Percentiles rank a stretch among this genome's conserved stretches.
phyloP scores from a whole-genome alignment of 2,329 filamentous ascomycete species.

The Phyllosticta citriasiana region DNA sequence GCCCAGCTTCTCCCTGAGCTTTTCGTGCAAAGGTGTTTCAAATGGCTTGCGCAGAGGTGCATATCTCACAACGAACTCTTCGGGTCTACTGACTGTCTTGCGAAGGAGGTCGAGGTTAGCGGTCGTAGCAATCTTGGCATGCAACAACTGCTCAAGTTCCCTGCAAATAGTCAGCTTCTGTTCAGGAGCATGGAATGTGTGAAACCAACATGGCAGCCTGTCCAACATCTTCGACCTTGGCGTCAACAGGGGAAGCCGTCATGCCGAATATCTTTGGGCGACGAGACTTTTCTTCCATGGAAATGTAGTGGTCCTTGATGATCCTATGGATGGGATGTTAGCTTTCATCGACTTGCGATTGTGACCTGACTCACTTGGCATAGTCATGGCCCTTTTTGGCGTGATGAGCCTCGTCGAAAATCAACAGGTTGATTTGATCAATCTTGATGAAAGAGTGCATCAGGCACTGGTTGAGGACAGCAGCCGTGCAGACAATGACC shows the following conservation, averaged over 20 bases:
- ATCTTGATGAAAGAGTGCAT: slow-evolving; percentile 72
- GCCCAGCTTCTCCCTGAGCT: slow-evolving; percentile 44
- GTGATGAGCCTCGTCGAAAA: slow-evolving; percentile 96
- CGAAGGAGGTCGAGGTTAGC: slow-evolving; percentile 49
- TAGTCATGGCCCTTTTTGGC: slow-evolving; percentile 91
- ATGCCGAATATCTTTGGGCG: slow-evolving; percentile 83
- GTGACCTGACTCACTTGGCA: slow-evolving; percentile 36
- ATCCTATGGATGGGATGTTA: slow-evolving; percentile 37
- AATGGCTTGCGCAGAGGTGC: slow-evolving; percentile 43
- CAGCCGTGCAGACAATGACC: slow-evolving; percentile 86
- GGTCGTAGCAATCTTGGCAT: slow-evolving; percentile 75
- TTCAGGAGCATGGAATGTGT: slow-evolving; percentile 2
- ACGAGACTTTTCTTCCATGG: slow-evolving; percentile 32
- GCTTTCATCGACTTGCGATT: not conserved
- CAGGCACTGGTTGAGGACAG: slow-evolving; percentile 71
- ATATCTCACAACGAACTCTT: slow-evolving; percentile 49
- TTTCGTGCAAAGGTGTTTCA: slow-evolving; percentile 54
- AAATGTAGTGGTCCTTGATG: slow-evolving; percentile 74
- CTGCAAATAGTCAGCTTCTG: not conserved
- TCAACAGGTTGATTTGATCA: slow-evolving; percentile 72
- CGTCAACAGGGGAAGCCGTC: slow-evolving; percentile 92
- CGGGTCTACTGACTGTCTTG: slow-evolving; percentile 49
- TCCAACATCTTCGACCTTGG: slow-evolving; percentile 57
- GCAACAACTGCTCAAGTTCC: slow-evolving; percentile 65
- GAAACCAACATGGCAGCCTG: slow-evolving; percentile 46